Percentiles rank a stretch among this genome's conserved stretches.
phyloP scores from a whole-genome alignment of 2,329 filamentous ascomycete genomes.

The Exophiala dermatitidis region DNA sequence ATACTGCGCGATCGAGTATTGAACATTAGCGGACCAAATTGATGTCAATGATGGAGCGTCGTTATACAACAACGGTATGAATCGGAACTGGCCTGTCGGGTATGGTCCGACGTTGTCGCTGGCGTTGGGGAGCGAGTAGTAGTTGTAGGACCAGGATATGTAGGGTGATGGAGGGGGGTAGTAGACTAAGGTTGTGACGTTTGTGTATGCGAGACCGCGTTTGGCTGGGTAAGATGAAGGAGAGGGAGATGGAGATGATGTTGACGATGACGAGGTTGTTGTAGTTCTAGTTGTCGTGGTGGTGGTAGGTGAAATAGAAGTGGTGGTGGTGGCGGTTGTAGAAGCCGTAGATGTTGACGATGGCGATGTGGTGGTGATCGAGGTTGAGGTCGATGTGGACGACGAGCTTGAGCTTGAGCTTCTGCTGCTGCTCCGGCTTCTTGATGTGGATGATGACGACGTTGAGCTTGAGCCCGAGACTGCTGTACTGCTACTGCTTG shows the following conservation, averaged over 20 bases:
- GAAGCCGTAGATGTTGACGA: not conserved
- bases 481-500: not conserved
- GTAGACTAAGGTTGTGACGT: slow-evolving; percentile 25
- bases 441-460: not conserved
- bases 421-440: not conserved
- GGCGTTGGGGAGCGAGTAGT: slow-evolving; percentile 31
- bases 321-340: not conserved
- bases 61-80: slow-evolving; percentile 54
- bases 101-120: slow-evolving; percentile 36
- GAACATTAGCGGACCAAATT: slow-evolving; percentile 37
- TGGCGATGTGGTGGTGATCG: not conserved
- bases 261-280: not conserved
- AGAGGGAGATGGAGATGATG: not conserved
- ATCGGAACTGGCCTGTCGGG: slow-evolving; percentile 32
- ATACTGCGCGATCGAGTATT: slow-evolving; percentile 31
- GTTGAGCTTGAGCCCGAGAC: not conserved
- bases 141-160: slow-evolving; percentile 41
- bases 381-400: not conserved
- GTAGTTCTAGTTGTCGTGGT: not conserved
- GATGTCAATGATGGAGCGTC: slow-evolving; percentile 33
- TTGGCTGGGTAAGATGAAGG: slow-evolving; percentile 22
- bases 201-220: slow-evolving; percentile 37
- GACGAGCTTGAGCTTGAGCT: not conserved
- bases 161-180: slow-evolving; percentile 16
- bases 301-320: not conserved